Evolutionary conservation across 805 yeast genomes (phyloP).

Genomic region (Starmera quercuum): DNA sequence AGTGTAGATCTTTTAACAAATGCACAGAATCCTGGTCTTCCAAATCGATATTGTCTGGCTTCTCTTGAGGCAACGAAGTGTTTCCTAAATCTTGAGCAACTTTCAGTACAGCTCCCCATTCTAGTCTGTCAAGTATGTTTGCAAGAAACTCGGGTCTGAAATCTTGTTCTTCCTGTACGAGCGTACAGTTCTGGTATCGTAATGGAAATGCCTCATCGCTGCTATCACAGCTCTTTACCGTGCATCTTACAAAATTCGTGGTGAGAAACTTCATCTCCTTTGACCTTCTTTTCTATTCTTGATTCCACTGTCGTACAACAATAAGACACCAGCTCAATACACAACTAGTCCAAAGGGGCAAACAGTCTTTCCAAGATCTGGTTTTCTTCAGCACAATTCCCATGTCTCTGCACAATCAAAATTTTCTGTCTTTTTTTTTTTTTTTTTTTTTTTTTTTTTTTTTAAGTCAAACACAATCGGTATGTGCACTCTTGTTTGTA

Average conservation of each 20-base stretch:
- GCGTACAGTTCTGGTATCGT: slow-evolving; percentile 55
- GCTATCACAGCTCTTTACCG: slow-evolving; percentile 72
- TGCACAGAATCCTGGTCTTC: slow-evolving; percentile 32
- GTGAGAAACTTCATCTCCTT: slow-evolving; percentile 90
- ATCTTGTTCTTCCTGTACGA: slow-evolving; percentile 67
- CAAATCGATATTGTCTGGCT: slow-evolving; percentile 39
- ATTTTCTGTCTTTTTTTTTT: too few relatives aligned
- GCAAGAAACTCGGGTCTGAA: slow-evolving; percentile 74
- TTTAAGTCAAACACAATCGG: too few relatives aligned
- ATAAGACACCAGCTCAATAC: too few relatives aligned
- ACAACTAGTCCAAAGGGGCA: too few relatives aligned
- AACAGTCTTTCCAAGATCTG: too few relatives aligned
- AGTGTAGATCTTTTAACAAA: slow-evolving; percentile 69
- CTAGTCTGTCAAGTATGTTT: slow-evolving; percentile 71
- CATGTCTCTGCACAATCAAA: too few relatives aligned
- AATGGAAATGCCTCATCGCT: slow-evolving; percentile 78
- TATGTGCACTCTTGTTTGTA: too few relatives aligned
- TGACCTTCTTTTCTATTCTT: too few relatives aligned
- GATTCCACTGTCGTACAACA: too few relatives aligned
- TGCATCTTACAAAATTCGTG: slow-evolving; percentile 94
- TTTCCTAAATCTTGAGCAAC: slow-evolving; percentile 71
- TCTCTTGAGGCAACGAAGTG: slow-evolving; percentile 45
- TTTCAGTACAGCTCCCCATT: slow-evolving; percentile 77
- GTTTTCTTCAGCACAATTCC: too few relatives aligned
- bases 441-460: too few relatives aligned